These are phyloP conservation scores for Alloteropsis semialata DNA, from an alignment of 176 grass and related monocot species.

Conservation along the genomic window DNA sequence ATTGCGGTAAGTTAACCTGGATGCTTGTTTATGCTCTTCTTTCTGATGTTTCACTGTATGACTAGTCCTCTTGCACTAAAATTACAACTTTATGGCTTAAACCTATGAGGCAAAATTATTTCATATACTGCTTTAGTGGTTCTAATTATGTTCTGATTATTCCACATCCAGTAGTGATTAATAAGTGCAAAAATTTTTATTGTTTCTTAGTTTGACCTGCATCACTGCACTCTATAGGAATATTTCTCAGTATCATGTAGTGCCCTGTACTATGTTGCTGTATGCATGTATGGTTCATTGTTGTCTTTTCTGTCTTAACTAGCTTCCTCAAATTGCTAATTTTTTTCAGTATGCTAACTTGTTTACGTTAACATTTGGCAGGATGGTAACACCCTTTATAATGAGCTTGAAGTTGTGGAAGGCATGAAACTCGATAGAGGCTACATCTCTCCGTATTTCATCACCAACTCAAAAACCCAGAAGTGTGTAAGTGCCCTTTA, in stretches of 20 bases:
- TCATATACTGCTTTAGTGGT: not conserved
- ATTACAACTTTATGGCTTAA: not conserved
- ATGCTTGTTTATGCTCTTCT: not conserved
- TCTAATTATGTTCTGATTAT: not conserved
- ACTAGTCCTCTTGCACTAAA: not conserved
- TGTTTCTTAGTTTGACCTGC: not conserved
- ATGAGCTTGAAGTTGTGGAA: constrained; percentile 98
- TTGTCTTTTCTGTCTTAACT: not conserved
- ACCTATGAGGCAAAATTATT: not conserved
- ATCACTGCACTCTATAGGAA: no score
- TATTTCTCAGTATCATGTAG: no score
- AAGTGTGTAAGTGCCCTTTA: constrained; percentile 85
- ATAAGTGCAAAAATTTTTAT: not conserved
- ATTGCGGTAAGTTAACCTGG: constrained; percentile 65
- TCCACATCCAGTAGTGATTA: not conserved
- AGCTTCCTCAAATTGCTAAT: not conserved
- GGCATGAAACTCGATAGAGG: constrained; percentile 98
- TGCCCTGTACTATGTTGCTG: no score
- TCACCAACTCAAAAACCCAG: constrained; percentile 89
- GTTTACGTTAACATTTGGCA: constrained; percentile 17
- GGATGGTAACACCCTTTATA: constrained; percentile 93
- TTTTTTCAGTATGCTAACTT: constrained; percentile 1
- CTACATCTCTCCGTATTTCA: constrained; percentile 98
- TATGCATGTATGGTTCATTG: not conserved
- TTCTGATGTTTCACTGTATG: not conserved